A percentile compares a stretch with the other conserved stretches of the same genome.
Conservation (phyloP, 2,329 filamentous ascomycete genomes). For the Curvularia eragrostidis region DNA sequence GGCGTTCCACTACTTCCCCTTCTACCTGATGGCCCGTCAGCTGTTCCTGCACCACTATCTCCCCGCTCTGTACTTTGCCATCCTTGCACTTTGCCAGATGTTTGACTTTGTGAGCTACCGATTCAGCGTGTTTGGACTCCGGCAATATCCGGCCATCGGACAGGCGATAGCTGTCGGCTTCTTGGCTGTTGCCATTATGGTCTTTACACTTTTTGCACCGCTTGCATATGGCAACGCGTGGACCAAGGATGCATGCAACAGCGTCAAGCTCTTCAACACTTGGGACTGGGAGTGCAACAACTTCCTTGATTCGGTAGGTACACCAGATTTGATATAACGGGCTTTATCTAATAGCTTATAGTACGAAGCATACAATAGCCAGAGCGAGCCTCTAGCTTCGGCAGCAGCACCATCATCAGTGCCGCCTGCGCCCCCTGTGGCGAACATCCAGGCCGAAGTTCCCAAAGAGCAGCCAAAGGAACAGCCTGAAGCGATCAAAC, state of each 20-base stretch:
- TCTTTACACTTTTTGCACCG: constrained; percentile 85
- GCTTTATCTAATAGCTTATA: constrained; percentile 19
- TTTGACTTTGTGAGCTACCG: constrained; percentile 85
- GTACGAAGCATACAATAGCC: constrained; percentile 43
- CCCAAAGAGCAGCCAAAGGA: constrained; percentile 18
- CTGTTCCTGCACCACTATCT: constrained; percentile 99
- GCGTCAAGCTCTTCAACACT: constrained; percentile 81
- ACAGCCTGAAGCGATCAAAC: constrained; percentile 24
- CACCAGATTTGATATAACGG: constrained; percentile 7
- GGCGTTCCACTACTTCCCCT: constrained; percentile 99
- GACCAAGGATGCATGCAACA: constrained; percentile 87
- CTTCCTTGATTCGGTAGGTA: constrained; percentile 84
- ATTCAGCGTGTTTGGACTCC: constrained; percentile 70
- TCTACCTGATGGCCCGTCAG: constrained; percentile 97
- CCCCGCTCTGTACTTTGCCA: constrained; percentile 92
- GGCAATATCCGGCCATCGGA: constrained; percentile 74
- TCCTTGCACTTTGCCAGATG: constrained; percentile 86
- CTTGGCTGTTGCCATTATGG: constrained; percentile 73
- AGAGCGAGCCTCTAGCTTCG: constrained; percentile 28
- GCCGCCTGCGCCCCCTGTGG: constrained; percentile 25
- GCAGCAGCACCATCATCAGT: constrained; percentile 37
- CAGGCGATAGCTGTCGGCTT: constrained; percentile 76
- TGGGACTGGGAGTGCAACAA: constrained; percentile 99
- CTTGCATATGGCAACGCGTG: constrained; percentile 92
- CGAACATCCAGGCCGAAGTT: constrained; percentile 18